phyloP scores from a whole-genome alignment of 495 filamentous ascomycete species.

The Neurospora intermedia region DNA sequence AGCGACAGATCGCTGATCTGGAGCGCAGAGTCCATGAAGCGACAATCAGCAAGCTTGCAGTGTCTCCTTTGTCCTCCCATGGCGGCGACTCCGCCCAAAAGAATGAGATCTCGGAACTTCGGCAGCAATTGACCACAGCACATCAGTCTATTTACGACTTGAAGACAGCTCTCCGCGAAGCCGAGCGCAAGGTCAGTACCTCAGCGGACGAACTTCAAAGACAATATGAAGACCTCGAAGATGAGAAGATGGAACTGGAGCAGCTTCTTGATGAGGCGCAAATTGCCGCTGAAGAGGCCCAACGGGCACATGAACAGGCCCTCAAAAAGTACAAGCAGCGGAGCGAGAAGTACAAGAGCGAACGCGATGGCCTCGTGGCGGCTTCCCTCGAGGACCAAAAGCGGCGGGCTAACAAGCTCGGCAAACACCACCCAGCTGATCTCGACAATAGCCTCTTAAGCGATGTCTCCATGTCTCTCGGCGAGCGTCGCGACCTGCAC shows the following conservation, averaged over 20 bases:
- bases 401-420: not conserved
- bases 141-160: conserved; percentile 50
- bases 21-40: conserved; percentile 37
- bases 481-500: conserved; percentile 53
- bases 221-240: conserved; percentile 78
- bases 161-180: conserved; percentile 32
- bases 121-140: conserved; percentile 51
- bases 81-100: conserved; percentile 42
- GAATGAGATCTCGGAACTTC: conserved; percentile 49
- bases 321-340: conserved; percentile 42
- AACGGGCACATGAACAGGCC: conserved; percentile 69
- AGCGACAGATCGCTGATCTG: conserved; percentile 37
- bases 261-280: conserved; percentile 64
- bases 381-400: conserved; percentile 20
- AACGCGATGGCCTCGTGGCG: conserved; percentile 21
- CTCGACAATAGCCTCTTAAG: conserved; percentile 17
- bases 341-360: conserved; percentile 36
- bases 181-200: conserved; percentile 69
- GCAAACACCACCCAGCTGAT: not conserved
- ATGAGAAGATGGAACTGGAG: conserved; percentile 79
- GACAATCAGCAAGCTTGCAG: conserved; percentile 23
- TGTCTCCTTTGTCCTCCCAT: conserved; percentile 21
- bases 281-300: conserved; percentile 69
- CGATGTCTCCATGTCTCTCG: conserved; percentile 21
- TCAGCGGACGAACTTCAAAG: conserved; percentile 72